Conservation (phyloP, 306 rosid species). For the Glycine soja region DNA sequence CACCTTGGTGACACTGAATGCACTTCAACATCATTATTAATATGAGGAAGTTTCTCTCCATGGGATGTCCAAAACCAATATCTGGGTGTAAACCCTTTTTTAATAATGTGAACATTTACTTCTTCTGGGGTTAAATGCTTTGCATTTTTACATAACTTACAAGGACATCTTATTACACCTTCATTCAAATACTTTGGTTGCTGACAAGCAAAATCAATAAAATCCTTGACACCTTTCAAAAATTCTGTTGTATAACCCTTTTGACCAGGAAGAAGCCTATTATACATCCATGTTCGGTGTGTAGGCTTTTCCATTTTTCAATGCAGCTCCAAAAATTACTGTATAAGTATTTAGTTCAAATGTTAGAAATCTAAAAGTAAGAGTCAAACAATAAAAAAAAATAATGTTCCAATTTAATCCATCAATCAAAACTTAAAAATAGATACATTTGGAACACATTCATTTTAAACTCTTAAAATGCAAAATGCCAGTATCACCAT, state of each 20-base stretch:
- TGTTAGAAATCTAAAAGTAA: background rate
- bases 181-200: slow-evolving; percentile 15
- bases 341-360: background rate
- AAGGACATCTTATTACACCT: slow-evolving; percentile 24
- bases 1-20: background rate
- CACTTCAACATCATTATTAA: background rate
- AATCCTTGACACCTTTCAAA: slow-evolving; percentile 31
- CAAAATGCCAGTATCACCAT: too few species aligned
- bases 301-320: slow-evolving; percentile 32
- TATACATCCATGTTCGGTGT: slow-evolving; percentile 38
- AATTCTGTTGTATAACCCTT: slow-evolving; percentile 13
- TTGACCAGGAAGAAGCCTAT: slow-evolving; percentile 19
- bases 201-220: slow-evolving; percentile 31
- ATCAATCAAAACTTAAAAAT: too few species aligned
- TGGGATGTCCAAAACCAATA: slow-evolving; percentile 31
- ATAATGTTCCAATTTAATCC: too few species aligned
- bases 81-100: slow-evolving; percentile 19
- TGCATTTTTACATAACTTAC: slow-evolving; percentile 33
- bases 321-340: background rate
- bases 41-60: background rate
- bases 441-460: too few species aligned
- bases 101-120: slow-evolving; percentile 29
- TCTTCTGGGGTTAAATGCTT: background rate
- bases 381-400: background rate
- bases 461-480: too few species aligned